Evolutionary conservation across 2,329 filamentous ascomycete species (phyloP).

Genomic region (Fonsecaea multimorphosa): DNA sequence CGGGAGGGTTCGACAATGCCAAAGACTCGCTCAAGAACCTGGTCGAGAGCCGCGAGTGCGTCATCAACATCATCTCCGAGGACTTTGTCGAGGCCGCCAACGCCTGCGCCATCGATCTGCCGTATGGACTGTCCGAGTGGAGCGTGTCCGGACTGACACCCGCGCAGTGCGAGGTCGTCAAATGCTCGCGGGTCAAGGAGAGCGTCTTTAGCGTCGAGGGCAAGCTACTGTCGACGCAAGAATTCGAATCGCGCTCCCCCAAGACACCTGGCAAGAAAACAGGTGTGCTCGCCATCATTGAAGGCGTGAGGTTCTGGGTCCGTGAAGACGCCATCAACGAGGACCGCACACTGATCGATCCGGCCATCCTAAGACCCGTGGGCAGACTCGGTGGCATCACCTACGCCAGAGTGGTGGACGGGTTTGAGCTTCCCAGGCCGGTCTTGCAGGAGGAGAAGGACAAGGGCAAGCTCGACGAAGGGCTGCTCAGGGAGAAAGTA

Average conservation of each 20-base stretch:
- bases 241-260: conserved; percentile 74
- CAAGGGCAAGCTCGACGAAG: conserved; percentile 20
- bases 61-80: conserved; percentile 87
- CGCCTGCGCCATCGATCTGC: conserved; percentile 76
- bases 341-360: conserved; percentile 74
- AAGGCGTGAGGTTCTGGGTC: conserved; percentile 87
- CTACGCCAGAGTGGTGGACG: conserved; percentile 74
- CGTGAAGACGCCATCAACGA: conserved; percentile 86
- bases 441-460: conserved; percentile 39
- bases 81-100: conserved; percentile 88
- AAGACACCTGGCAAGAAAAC: conserved; percentile 73
- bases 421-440: conserved; percentile 71
- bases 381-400: conserved; percentile 80
- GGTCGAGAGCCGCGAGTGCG: conserved; percentile 72
- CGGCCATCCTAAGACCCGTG: conserved; percentile 76
- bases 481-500: conserved; percentile 24
- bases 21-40: conserved; percentile 85
- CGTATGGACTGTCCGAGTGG: conserved; percentile 80
- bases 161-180: conserved; percentile 68
- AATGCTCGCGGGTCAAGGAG: conserved; percentile 76
- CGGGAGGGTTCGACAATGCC: conserved; percentile 62
- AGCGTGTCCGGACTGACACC: conserved; percentile 76
- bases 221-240: conserved; percentile 72
- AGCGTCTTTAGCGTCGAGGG: conserved; percentile 83
- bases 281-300: conserved; percentile 75